These are phyloP conservation scores for Aspergillus flavus DNA, from an alignment of 2,329 filamentous ascomycete genomes.

Conservation along the genomic window DNA sequence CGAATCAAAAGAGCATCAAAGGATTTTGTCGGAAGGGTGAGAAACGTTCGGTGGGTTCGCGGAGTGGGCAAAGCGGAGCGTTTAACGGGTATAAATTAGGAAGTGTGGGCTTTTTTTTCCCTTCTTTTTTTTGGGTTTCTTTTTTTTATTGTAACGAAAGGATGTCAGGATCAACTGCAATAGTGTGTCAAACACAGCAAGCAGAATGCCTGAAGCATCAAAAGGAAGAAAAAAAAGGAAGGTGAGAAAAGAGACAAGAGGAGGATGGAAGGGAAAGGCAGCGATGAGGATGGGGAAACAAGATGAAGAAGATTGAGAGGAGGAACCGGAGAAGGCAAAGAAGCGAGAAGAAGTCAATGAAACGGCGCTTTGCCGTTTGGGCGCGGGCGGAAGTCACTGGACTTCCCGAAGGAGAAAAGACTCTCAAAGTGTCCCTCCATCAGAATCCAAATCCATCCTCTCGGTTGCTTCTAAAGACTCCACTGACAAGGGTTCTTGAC, in stretches of 20 bases:
- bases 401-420: constrained; percentile 7
- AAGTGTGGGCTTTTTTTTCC: constrained; percentile 24
- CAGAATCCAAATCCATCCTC: neutral
- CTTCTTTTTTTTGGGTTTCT: constrained; percentile 12
- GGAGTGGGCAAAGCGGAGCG: constrained; percentile 19
- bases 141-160: constrained; percentile 34
- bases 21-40: constrained; percentile 17
- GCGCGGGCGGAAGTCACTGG: constrained; percentile 21
- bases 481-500: constrained; percentile 4
- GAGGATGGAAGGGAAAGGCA: constrained; percentile 17
- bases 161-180: constrained; percentile 40
- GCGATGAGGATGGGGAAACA: constrained; percentile 13
- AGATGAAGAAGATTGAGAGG: constrained; percentile 12
- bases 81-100: constrained; percentile 20
- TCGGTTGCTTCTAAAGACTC: neutral
- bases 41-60: constrained; percentile 15
- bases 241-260: constrained; percentile 23
- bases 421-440: constrained; percentile 1
- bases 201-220: constrained; percentile 33
- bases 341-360: constrained; percentile 4
- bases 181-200: constrained; percentile 51
- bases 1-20: constrained; percentile 31
- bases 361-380: constrained; percentile 26
- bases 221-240: constrained; percentile 25
- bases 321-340: constrained; percentile 9